Conservation (phyloP, 108 stramenopile genomes). For the Hondaea fermentalgiana region DNA sequence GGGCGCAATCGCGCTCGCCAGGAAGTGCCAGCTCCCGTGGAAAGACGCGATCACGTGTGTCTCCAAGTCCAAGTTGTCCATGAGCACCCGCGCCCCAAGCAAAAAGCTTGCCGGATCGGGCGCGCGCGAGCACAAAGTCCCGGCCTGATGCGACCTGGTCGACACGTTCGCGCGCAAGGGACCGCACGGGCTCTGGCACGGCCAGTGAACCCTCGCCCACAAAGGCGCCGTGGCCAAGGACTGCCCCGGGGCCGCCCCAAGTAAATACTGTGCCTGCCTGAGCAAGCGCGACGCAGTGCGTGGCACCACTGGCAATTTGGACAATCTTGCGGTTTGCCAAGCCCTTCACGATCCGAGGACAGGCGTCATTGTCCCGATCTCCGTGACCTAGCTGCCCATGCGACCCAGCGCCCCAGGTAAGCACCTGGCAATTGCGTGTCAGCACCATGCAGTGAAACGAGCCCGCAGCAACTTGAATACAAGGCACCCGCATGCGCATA, state of each 20-base stretch:
- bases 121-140: background rate
- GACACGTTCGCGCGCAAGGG: background rate
- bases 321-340: background rate
- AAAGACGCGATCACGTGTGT: background rate
- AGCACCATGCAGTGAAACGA: background rate
- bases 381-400: constrained; percentile 19
- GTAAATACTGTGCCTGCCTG: background rate
- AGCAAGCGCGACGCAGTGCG: background rate
- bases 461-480: background rate
- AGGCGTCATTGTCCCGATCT: background rate
- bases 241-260: background rate
- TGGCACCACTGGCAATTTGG: background rate
- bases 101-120: background rate
- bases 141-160: background rate
- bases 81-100: background rate
- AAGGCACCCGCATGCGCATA: background rate
- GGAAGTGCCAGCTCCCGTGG: background rate
- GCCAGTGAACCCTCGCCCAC: background rate
- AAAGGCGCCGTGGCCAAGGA: background rate
- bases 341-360: background rate
- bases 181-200: background rate
- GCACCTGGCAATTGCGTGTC: background rate
- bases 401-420: background rate
- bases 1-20: background rate
- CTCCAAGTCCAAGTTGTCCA: background rate